Evolutionary conservation across 2,329 filamentous ascomycete species (phyloP), one percentile per base, ranked within the genome.

Genomic region (Fusarium caatingaense): DNA sequence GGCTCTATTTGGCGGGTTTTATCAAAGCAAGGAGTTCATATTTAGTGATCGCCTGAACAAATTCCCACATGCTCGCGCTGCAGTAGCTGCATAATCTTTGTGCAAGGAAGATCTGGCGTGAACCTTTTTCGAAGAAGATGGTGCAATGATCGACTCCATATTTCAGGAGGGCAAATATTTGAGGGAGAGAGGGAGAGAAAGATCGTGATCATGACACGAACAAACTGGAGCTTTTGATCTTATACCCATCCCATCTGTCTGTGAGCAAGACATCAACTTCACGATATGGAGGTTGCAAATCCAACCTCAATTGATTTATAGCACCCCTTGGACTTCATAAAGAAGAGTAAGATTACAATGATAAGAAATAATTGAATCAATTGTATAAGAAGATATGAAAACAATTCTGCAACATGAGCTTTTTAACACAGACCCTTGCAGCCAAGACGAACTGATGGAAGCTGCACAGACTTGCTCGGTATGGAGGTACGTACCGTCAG

Each of bases 401-500:
- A 37, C 12, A 37, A n/a, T 37, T 37, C 34, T 37, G 10, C 34
- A n/a, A 37, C 34, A 6, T 37, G 18, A 37, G 34, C 34, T 11
- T 37, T n/a, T n/a, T 37, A 37, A n/a, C 15, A 34, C 34, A 37
- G 16, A 41, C 32, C 32, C 18, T 49, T 37, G 34, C 34, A 32
- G 46, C 28, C 5, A n/a, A 16, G n/a, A 9, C 18, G 20, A 44
- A 30, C 34, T 27, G 21, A 15, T 30, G 30, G 30, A 21, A 30
- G 25, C 25, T 45, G 41, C 10, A 37, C 20, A 21, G 42, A 27
- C 34, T 21, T 40, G 28, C n/a, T 20, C 9, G 58, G 58, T 69
- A n/a, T n/a, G n/a, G n/a, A 75, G 56, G 60, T 72, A 74, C 72
- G 73, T 75, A 73, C 57, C 37, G 10, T 42, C 5, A 6, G 21